Evolutionary conservation across 2,329 filamentous ascomycete genomes (phyloP).

Genomic region (Fusarium pseudonygamai): DNA sequence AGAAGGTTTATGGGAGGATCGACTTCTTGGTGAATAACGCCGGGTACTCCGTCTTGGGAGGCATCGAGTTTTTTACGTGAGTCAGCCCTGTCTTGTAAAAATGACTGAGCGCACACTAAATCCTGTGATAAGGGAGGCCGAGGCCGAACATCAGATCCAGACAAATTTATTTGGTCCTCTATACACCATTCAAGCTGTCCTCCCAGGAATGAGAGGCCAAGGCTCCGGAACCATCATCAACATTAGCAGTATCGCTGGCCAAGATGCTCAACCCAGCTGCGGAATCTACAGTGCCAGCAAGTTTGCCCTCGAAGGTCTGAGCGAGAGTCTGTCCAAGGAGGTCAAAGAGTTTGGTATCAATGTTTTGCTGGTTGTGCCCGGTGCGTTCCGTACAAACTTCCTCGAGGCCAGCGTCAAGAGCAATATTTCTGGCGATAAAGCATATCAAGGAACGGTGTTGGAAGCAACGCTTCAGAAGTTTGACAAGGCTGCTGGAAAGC

Average conservation of each 20-base stretch:
- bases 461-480: constrained; percentile 40
- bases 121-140: constrained; percentile 44
- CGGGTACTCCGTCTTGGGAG: constrained; percentile 48
- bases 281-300: constrained; percentile 59
- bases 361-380: constrained; percentile 58
- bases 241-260: constrained; percentile 57
- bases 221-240: constrained; percentile 56
- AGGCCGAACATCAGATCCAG: constrained; percentile 54
- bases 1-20: constrained; percentile 47
- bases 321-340: constrained; percentile 55
- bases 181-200: constrained; percentile 56
- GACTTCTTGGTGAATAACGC: constrained; percentile 65
- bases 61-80: constrained; percentile 42
- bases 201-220: constrained; percentile 57
- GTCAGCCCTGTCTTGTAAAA: neutral
- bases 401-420: constrained; percentile 43
- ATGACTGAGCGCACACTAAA: neutral
- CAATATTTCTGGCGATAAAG: constrained; percentile 29
- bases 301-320: constrained; percentile 53
- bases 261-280: constrained; percentile 49
- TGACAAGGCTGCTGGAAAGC: constrained; percentile 44
- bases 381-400: constrained; percentile 61
- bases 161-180: constrained; percentile 61
- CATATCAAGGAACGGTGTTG: constrained; percentile 45
- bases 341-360: constrained; percentile 55